These are phyloP conservation scores for Phellinidium pouzarii DNA, from an alignment of 1,284 basidiomycete species.

Conservation along the genomic window DNA sequence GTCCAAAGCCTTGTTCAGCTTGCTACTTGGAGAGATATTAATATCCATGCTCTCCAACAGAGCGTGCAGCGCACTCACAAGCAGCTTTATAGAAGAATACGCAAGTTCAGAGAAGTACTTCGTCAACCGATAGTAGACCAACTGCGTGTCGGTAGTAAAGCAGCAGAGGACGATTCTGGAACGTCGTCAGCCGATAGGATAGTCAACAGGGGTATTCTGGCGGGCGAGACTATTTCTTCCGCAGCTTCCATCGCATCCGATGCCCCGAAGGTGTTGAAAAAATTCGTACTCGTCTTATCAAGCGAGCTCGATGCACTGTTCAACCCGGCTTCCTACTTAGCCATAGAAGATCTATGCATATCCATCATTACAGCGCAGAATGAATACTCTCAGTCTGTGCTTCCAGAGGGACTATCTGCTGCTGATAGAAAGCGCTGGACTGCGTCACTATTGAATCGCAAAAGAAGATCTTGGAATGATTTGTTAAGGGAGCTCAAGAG, in stretches of 20 bases:
- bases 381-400: conserved; percentile 49
- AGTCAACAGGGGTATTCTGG: conserved; percentile 24
- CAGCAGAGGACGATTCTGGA: background rate
- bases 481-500: conserved; percentile 85
- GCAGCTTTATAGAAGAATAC: conserved; percentile 86
- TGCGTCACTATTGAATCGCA: conserved; percentile 66
- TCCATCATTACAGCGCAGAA: conserved; percentile 71
- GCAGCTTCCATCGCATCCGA: background rate
- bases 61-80: conserved; percentile 90
- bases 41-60: conserved; percentile 88
- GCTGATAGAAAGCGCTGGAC: conserved; percentile 73
- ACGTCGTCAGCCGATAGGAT: background rate
- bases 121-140: conserved; percentile 58
- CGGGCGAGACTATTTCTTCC: background rate
- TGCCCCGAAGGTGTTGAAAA: conserved; percentile 34
- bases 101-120: conserved; percentile 88
- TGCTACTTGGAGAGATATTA: conserved; percentile 97
- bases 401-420: conserved; percentile 44
- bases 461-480: conserved; percentile 89
- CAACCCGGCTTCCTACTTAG: conserved; percentile 30
- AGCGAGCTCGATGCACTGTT: conserved; percentile 39
- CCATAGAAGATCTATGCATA: conserved; percentile 60
- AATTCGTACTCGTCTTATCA: conserved; percentile 40
- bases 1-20: conserved; percentile 86
- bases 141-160: conserved; percentile 26